Evolutionary conservation across 2,329 filamentous ascomycete species (phyloP), one percentile per base, ranked within the genome.

Genomic region (Teratosphaeria epicoccoides): DNA sequence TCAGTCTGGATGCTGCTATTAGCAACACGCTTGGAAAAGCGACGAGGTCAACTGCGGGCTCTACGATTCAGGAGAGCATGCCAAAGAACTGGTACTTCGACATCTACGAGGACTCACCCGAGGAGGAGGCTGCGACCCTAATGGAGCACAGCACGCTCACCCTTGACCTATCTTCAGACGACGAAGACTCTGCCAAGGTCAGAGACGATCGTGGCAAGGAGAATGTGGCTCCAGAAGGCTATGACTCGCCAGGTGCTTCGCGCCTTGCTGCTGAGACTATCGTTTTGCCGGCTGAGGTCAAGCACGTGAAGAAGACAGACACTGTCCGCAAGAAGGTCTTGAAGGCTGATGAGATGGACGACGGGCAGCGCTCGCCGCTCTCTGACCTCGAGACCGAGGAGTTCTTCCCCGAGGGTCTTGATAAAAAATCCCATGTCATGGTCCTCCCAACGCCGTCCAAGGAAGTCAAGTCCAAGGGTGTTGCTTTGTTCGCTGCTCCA

Each of bases 41-140:
- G 17, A 24, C 4, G 23, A 2, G 3, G 45, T 12, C 7, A 9
- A 67, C 47, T 29, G 57, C 70, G 43, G 73, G 74, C 54, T 64
- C 74, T 22, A 74, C 78, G 49, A 68, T 77, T 61, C 80, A 85
- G 64, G 76, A 81, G 28, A 77, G 77, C 52, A 71, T 75, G 71
- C 72, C 76, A 22, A 77, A 76, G 53, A 66, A 68, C 53, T 96
- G 89, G 90, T 85, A 85, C 73, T 97, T 98, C 66, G 86, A 91
- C 53, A 97, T 98, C 63, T 84, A 96, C 66, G 88, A 95, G 66
- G 91, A 98, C 68, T 88, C 87, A 0, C 81, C 85, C 6, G 87
- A 95, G 66, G 87, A 96, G 65, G 85, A 95, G 66, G 87, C 93
- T 70, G 88, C 89, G 61, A 96, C 95, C 63, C 74, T 95, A 37